phyloP scores from a whole-genome alignment of 2,329 filamentous ascomycete species.

The Aspergillus pseudoglaucus region DNA sequence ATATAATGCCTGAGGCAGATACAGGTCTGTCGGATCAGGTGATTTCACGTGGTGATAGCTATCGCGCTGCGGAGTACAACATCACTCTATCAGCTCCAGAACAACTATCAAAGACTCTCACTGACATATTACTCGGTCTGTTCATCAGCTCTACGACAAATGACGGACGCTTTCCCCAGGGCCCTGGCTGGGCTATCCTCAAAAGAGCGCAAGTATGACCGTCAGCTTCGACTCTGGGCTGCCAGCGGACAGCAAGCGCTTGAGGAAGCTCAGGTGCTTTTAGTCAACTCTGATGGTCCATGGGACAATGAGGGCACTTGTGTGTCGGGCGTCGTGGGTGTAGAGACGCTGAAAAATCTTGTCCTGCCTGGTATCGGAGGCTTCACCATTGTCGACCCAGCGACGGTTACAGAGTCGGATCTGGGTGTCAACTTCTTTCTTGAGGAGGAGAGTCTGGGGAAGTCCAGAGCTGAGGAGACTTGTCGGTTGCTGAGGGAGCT shows the following conservation, averaged over 20 bases:
- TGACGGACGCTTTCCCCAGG: constrained; percentile 32
- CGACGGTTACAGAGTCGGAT: constrained; percentile 70
- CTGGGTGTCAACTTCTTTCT: constrained; percentile 97
- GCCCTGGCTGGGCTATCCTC: constrained; percentile 46
- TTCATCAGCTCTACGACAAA: constrained; percentile 9
- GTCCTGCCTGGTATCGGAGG: constrained; percentile 85
- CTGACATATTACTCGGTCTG: background rate
- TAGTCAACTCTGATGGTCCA: constrained; percentile 64
- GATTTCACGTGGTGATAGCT: background rate
- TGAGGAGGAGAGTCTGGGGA: constrained; percentile 69
- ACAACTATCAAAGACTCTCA: background rate
- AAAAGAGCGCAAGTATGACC: constrained; percentile 77
- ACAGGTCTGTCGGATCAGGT: background rate
- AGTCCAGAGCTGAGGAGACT: constrained; percentile 70
- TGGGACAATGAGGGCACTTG: constrained; percentile 27
- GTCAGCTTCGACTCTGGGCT: constrained; percentile 92
- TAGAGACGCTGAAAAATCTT: constrained; percentile 95
- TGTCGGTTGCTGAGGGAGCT: constrained; percentile 74
- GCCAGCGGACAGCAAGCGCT: constrained; percentile 84
- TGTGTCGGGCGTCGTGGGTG: constrained; percentile 75
- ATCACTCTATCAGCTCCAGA: background rate
- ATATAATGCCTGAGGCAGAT: background rate
- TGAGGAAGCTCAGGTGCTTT: constrained; percentile 83
- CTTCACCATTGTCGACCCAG: constrained; percentile 84
- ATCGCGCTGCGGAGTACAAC: background rate